phyloP scores from a whole-genome alignment of 768 basidiomycete genomes.

The Serendipita vermifera region DNA sequence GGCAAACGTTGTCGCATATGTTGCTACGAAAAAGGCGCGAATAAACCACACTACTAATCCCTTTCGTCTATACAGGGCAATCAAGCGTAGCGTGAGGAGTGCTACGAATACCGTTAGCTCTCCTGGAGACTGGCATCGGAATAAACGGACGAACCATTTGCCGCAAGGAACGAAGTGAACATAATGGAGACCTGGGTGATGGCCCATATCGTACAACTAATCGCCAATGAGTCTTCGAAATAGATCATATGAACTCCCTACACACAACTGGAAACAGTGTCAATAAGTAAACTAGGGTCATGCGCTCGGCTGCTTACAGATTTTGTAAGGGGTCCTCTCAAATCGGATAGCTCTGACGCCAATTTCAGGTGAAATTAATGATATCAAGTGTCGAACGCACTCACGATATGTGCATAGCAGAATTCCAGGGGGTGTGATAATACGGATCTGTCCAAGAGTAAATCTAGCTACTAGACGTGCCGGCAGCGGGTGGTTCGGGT shows the following conservation, averaged over 20 bases:
- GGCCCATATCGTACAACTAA: neutral
- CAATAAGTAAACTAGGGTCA: neutral
- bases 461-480: neutral
- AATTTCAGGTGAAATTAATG: neutral
- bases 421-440: neutral
- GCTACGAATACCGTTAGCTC: too few species aligned
- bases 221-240: neutral
- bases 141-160: too few species aligned
- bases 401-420: neutral
- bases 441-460: neutral
- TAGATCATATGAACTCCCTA: neutral
- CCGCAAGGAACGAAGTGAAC: slow-evolving; percentile 1
- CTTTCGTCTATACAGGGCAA: neutral
- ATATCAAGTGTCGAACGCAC: neutral
- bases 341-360: neutral
- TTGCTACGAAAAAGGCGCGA: neutral
- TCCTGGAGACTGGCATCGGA: too few species aligned
- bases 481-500: neutral
- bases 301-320: neutral
- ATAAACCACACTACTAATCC: slow-evolving; percentile 2
- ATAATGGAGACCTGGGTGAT: neutral
- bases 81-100: neutral
- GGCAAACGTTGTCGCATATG: neutral
- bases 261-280: slow-evolving; percentile 1
- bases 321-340: neutral